Conservation (phyloP, 768 basidiomycete species). For the Mycena belliarum region DNA sequence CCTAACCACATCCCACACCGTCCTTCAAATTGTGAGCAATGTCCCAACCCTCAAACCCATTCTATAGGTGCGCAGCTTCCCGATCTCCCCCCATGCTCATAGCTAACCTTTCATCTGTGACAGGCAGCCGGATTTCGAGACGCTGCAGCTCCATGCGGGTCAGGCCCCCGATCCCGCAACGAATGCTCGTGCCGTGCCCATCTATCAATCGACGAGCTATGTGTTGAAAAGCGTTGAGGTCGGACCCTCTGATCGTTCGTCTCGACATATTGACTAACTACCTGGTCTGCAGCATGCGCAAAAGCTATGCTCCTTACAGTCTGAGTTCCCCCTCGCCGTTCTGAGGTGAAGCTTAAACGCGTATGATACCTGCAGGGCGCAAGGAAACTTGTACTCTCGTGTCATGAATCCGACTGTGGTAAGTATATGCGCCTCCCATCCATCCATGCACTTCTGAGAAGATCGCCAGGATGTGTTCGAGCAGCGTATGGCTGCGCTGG, state of each 20-base stretch:
- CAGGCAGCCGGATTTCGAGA: slow-evolving; percentile 57
- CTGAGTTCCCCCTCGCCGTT: not conserved
- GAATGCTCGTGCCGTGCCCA: slow-evolving; percentile 63
- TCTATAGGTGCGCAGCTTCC: not conserved
- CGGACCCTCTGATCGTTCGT: not conserved
- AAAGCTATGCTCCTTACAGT: slow-evolving; percentile 1
- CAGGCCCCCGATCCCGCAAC: slow-evolving; percentile 52
- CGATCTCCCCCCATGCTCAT: not conserved
- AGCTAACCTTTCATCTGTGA: not conserved
- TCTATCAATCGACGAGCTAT: slow-evolving; percentile 58
- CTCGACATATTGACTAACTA: not conserved
- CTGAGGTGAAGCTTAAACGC: not conserved
- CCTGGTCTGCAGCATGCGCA: not conserved
- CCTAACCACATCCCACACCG: no score
- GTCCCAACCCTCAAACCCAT: not conserved
- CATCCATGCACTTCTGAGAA: not conserved
- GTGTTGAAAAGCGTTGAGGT: slow-evolving; percentile 58
- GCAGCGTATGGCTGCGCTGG: slow-evolving; percentile 62
- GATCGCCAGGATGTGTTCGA: slow-evolving; percentile 58
- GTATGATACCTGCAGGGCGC: slow-evolving; percentile 28
- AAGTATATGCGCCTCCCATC: slow-evolving; percentile 22
- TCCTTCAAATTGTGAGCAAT: no score
- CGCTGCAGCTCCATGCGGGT: slow-evolving; percentile 64
- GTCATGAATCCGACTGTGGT: slow-evolving; percentile 60
- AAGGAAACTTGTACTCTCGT: slow-evolving; percentile 56